Conservation (phyloP, 2,329 filamentous ascomycete genomes). For the Juglanconis oblonga region DNA sequence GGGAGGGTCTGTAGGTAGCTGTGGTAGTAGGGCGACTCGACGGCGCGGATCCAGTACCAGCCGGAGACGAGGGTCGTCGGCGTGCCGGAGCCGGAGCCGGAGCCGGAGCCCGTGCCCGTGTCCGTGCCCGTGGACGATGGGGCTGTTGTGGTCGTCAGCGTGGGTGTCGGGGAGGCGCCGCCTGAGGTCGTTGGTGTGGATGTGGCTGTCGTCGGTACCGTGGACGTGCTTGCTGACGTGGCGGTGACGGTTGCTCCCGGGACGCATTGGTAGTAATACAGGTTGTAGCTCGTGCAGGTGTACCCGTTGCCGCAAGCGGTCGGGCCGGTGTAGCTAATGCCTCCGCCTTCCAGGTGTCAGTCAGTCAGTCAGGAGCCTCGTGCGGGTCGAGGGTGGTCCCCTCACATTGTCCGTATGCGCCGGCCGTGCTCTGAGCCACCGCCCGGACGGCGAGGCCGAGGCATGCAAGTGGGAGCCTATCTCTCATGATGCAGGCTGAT, state of each 20-base stretch:
- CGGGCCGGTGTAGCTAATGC: conserved; percentile 18
- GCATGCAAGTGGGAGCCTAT: background rate
- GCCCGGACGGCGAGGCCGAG: background rate
- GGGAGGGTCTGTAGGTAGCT: conserved; percentile 44
- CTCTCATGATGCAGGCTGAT: background rate
- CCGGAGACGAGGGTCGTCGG: conserved; percentile 41
- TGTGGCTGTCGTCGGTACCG: background rate
- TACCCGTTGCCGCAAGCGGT: conserved; percentile 21
- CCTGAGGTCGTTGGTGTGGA: background rate
- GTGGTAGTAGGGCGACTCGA: conserved; percentile 52
- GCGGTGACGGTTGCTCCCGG: conserved; percentile 2
- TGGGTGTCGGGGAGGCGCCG: background rate
- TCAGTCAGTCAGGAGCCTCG: background rate
- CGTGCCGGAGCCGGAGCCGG: no score
- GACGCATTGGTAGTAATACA: conserved; percentile 16
- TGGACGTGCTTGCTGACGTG: background rate
- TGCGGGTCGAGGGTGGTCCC: no score
- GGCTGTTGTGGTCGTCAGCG: conserved; percentile 12
- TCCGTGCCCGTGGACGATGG: conserved; percentile 9
- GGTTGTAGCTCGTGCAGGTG: conserved; percentile 22
- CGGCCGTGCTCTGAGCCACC: conserved; percentile 12
- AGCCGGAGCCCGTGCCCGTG: background rate
- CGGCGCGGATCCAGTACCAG: conserved; percentile 53
- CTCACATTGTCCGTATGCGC: conserved; percentile 16
- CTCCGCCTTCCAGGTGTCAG: conserved; percentile 14